Evolutionary conservation across 2,329 filamentous ascomycete species (phyloP).

Genomic region (Didymellaceae sp.): DNA sequence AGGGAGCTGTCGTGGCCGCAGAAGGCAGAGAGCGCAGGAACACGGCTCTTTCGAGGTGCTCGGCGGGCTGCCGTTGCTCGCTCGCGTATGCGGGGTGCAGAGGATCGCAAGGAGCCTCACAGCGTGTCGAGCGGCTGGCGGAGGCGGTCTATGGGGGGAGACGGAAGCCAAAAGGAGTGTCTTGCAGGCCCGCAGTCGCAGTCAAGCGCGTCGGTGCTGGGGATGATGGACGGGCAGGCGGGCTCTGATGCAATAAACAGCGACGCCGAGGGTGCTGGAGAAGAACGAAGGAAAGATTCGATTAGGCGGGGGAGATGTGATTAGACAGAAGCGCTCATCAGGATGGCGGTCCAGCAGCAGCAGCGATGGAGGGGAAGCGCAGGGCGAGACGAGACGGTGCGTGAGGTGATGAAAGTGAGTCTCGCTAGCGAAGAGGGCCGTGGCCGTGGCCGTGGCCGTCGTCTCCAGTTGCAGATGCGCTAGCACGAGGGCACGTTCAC

Average conservation of each 20-base stretch:
- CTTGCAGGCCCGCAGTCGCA: constrained; percentile 26
- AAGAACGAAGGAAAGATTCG: constrained; percentile 46
- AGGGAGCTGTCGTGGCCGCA: constrained; percentile 1
- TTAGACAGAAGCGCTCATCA: constrained; percentile 39
- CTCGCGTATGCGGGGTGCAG: constrained; percentile 12
- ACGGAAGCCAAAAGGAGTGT: constrained; percentile 36
- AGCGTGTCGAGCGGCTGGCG: constrained; percentile 16
- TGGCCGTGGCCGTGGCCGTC: too few species aligned
- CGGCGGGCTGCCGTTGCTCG: constrained; percentile 2
- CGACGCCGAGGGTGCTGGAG: constrained; percentile 43
- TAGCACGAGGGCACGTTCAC: constrained; percentile 15
- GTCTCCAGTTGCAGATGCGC: background rate
- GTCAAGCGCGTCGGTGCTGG: constrained; percentile 17
- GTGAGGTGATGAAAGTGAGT: constrained; percentile 20
- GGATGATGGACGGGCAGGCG: too few species aligned
- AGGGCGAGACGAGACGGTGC: constrained; percentile 20
- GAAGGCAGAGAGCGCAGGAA: constrained; percentile 10
- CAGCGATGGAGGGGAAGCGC: constrained; percentile 21
- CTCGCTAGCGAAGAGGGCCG: constrained; percentile 14
- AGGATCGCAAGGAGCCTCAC: constrained; percentile 15
- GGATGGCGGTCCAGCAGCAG: constrained; percentile 25
- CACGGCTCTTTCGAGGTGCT: constrained; percentile 17
- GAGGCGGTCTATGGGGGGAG: constrained; percentile 12
- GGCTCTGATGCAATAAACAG: constrained; percentile 46
- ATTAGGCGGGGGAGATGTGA: constrained; percentile 41